phyloP scores from a whole-genome alignment of 1,284 basidiomycete genomes.

The Singerocomus inundabilis region DNA sequence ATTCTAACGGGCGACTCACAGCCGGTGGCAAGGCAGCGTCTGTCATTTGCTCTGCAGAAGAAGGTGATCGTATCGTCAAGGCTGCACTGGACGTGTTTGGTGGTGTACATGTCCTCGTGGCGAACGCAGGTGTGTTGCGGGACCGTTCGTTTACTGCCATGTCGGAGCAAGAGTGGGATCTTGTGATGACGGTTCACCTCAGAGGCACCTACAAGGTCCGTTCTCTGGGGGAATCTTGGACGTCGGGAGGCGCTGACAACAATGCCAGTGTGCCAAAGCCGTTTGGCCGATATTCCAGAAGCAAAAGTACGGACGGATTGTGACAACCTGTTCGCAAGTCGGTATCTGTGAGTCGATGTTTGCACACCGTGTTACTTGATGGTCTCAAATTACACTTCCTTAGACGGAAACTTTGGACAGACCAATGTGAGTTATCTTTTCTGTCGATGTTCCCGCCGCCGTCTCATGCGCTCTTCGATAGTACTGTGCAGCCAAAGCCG shows the following conservation, averaged over 20 bases:
- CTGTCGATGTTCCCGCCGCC: background rate
- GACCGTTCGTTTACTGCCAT: conserved; percentile 91
- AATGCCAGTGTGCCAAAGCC: conserved; percentile 77
- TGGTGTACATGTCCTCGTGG: conserved; percentile 84
- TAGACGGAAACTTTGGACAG: conserved; percentile 95
- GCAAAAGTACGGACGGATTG: conserved; percentile 95
- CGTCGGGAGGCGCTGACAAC: conserved; percentile 4
- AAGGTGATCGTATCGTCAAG: conserved; percentile 90
- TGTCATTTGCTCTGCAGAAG: conserved; percentile 86
- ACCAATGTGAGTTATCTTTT: conserved; percentile 56
- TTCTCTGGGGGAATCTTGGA: background rate
- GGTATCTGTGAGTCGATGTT: conserved; percentile 72
- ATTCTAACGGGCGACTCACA: conserved; percentile 25
- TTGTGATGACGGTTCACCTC: conserved; percentile 87
- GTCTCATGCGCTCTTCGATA: conserved; percentile 26
- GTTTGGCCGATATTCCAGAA: conserved; percentile 97
- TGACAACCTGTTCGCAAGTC: conserved; percentile 91
- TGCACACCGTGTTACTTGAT: background rate
- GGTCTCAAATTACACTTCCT: conserved; percentile 4
- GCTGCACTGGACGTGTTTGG: conserved; percentile 88
- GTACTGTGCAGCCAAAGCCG: conserved; percentile 95
- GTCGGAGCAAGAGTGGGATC: conserved; percentile 93
- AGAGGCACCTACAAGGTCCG: conserved; percentile 72
- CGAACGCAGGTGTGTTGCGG: conserved; percentile 93
- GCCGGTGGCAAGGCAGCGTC: conserved; percentile 88